These are phyloP conservation scores for Claviceps digitariae DNA, from an alignment of 2,329 filamentous ascomycete species.

Conservation along the genomic window DNA sequence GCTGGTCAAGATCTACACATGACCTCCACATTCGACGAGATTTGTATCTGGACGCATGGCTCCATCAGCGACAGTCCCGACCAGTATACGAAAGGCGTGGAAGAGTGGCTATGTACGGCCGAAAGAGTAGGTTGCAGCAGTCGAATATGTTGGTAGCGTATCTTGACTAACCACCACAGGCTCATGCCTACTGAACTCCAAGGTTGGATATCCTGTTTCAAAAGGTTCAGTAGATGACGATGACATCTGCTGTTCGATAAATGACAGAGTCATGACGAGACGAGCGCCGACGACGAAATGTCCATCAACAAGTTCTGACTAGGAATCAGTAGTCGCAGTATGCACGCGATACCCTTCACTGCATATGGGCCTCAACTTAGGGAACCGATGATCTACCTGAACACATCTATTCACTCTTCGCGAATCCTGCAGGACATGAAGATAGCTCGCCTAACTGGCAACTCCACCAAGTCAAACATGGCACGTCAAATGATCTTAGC, in stretches of 20 bases:
- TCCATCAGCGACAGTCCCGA: constrained; percentile 49
- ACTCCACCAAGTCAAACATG: not conserved
- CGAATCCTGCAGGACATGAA: not conserved
- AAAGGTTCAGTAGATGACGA: not conserved
- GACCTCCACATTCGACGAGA: constrained; percentile 53
- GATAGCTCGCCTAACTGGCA: not conserved
- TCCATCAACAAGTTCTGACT: not conserved
- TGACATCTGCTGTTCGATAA: not conserved
- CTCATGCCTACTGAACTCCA: not conserved
- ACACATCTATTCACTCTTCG: not conserved
- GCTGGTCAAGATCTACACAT: constrained; percentile 24
- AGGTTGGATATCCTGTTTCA: not conserved
- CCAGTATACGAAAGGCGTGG: constrained; percentile 57
- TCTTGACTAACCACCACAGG: not conserved
- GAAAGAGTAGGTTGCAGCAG: constrained; percentile 36
- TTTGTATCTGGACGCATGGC: constrained; percentile 81
- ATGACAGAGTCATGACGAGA: not conserved
- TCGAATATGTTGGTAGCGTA: not conserved
- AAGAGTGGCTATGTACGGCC: constrained; percentile 69
- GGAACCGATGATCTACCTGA: not conserved
- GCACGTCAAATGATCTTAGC: no score
- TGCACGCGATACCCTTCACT: no score
- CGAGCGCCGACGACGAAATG: not conserved
- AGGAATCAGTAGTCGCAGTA: not conserved
- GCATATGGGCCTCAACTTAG: not conserved